Evolutionary conservation across 768 basidiomycete species (phyloP).

Genomic region (Asterophora lycoperdoides): DNA sequence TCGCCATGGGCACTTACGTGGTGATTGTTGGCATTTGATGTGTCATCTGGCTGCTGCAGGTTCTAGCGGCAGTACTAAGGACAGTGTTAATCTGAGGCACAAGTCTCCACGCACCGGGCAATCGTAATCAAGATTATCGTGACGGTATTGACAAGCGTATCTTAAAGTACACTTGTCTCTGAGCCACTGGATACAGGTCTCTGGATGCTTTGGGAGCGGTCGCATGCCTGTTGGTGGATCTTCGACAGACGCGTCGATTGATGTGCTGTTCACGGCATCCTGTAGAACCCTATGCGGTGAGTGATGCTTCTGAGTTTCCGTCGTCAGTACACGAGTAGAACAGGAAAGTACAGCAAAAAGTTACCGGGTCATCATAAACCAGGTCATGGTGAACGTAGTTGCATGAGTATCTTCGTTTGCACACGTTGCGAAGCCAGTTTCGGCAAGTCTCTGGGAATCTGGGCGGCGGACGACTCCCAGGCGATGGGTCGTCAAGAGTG

Average conservation of each 20-base stretch:
- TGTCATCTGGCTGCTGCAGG: background rate
- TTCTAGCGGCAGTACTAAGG: background rate
- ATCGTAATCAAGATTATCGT: constrained; percentile 30
- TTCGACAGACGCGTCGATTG: background rate
- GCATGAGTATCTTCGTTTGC: too few relatives aligned
- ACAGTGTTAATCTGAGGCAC: background rate
- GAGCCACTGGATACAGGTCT: constrained; percentile 26
- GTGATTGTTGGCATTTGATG: background rate
- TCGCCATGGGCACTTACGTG: background rate
- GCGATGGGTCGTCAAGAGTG: too few relatives aligned
- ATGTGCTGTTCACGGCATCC: background rate
- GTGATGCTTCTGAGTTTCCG: background rate
- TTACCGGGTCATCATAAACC: too few relatives aligned
- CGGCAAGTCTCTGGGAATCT: constrained; percentile 20
- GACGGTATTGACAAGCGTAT: constrained; percentile 25
- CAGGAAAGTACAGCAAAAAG: too few relatives aligned
- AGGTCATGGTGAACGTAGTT: too few relatives aligned
- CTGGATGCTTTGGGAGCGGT: constrained; percentile 9
- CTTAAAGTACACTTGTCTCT: constrained; percentile 23
- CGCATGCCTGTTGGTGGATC: constrained; percentile 19
- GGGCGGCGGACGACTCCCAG: constrained; percentile 15
- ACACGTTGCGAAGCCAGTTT: background rate
- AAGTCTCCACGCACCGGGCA: constrained; percentile 19
- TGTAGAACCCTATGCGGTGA: background rate
- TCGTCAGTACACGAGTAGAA: background rate